Conservation (phyloP, 352 stramenopile genomes). For the Pythium dissimile region DNA sequence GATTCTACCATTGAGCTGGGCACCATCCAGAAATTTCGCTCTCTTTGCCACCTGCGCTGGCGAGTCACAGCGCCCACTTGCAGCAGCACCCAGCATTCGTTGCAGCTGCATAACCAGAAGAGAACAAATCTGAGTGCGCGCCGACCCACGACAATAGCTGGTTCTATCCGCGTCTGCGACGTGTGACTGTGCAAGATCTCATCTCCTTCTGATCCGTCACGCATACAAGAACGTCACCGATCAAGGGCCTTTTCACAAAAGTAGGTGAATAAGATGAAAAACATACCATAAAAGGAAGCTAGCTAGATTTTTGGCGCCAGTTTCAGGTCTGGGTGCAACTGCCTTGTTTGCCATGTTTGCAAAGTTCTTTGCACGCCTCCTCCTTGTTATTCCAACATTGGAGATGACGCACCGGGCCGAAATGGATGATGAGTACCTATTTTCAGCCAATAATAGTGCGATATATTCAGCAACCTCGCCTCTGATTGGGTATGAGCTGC, state of each 20-base stretch:
- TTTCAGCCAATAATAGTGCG: conserved; percentile 3
- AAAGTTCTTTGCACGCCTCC: conserved; percentile 1
- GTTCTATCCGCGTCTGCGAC: conserved; percentile 5
- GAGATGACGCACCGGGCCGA: conserved; percentile 14
- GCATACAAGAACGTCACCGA: conserved; percentile 13
- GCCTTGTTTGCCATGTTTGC: background rate
- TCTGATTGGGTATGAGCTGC: conserved; percentile 20
- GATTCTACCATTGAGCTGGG: too few relatives aligned
- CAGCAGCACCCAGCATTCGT: background rate
- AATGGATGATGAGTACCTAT: conserved; percentile 2
- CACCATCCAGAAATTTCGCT: background rate
- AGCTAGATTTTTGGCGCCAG: conserved; percentile 8
- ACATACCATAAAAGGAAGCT: background rate
- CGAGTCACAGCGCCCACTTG: background rate
- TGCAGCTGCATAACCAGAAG: conserved; percentile 12
- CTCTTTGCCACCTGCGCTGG: background rate
- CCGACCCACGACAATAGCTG: background rate
- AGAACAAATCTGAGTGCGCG: conserved; percentile 23
- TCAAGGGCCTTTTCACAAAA: conserved; percentile 1
- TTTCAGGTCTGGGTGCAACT: conserved; percentile 3
- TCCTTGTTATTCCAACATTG: conserved; percentile 10
- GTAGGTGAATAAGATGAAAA: background rate
- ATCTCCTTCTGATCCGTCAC: conserved; percentile 8
- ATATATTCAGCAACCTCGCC: background rate
- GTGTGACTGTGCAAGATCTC: background rate